phyloP scores from a whole-genome alignment of 2,329 filamentous ascomycete genomes.

The Alternaria brassicicola region DNA sequence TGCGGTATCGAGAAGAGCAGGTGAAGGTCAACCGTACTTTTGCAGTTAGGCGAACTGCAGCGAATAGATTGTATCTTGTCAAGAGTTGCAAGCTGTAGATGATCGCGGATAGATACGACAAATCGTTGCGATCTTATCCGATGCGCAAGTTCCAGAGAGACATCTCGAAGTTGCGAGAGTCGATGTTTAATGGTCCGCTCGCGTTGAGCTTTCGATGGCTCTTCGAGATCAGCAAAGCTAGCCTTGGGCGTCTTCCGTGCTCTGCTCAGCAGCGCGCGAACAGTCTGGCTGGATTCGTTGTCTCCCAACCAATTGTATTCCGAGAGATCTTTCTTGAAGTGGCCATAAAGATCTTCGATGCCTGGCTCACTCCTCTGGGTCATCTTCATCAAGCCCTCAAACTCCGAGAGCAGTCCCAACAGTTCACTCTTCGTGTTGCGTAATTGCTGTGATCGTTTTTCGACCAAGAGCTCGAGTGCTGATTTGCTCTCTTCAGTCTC shows the following conservation, averaged over 20 bases:
- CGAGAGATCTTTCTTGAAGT: constrained; percentile 27
- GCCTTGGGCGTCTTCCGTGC: constrained; percentile 12
- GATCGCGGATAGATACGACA: constrained; percentile 20
- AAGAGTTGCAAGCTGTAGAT: constrained; percentile 12
- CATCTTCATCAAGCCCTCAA: constrained; percentile 21
- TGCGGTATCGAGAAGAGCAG: constrained; percentile 28
- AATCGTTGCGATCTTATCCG: constrained; percentile 32
- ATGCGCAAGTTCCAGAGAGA: constrained; percentile 25
- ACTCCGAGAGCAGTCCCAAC: constrained; percentile 16
- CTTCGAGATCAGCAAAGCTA: constrained; percentile 10
- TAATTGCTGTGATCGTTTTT: constrained; percentile 25
- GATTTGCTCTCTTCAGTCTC: constrained; percentile 19
- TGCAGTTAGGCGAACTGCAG: constrained; percentile 30
- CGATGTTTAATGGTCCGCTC: constrained; percentile 18
- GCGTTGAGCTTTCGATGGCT: constrained; percentile 1
- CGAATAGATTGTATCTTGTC: neutral
- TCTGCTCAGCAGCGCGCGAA: constrained; percentile 15
- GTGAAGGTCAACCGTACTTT: neutral
- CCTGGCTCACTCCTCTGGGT: neutral
- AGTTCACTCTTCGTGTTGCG: constrained; percentile 20
- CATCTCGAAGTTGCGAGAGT: constrained; percentile 27
- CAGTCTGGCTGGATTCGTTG: constrained; percentile 11
- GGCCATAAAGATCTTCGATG: constrained; percentile 20
- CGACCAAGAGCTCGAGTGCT: constrained; percentile 20
- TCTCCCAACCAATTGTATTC: constrained; percentile 33